Percentiles rank a stretch among this genome's conserved stretches.
Conservation (phyloP, 2,329 filamentous ascomycete species). For the Mycocentrospora acerina region DNA sequence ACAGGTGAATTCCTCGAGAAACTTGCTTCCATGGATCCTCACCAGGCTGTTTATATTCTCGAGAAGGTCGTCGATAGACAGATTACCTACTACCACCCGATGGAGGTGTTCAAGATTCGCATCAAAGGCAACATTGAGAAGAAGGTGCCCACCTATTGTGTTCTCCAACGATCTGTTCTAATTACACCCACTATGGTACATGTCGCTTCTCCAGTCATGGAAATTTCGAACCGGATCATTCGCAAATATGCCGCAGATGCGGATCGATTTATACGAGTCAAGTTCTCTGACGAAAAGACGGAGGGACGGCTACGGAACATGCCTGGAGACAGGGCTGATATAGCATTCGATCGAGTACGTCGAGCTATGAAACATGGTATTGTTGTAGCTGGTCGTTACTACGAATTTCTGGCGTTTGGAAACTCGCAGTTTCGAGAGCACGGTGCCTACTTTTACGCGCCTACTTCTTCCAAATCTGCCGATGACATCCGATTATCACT, state of each 20-base stretch:
- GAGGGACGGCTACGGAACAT: conserved; percentile 43
- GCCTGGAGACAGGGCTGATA: conserved; percentile 43
- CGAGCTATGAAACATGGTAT: conserved; percentile 77
- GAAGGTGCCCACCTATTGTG: conserved; percentile 70
- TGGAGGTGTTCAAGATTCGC: conserved; percentile 66
- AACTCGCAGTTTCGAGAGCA: conserved; percentile 94
- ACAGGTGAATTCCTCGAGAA: conserved; percentile 64
- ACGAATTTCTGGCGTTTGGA: conserved; percentile 89
- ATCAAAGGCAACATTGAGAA: conserved; percentile 21
- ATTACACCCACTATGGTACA: conserved; percentile 84
- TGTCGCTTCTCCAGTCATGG: conserved; percentile 74
- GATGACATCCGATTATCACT: conserved; percentile 81
- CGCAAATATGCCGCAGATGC: conserved; percentile 67
- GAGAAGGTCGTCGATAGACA: conserved; percentile 72
- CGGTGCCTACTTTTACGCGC: conserved; percentile 89
- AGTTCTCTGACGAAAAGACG: conserved; percentile 80
- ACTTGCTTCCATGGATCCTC: conserved; percentile 55
- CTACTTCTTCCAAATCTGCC: conserved; percentile 66
- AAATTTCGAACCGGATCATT: conserved; percentile 85
- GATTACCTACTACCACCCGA: conserved; percentile 65
- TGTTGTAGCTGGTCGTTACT: conserved; percentile 75
- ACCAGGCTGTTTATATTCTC: conserved; percentile 65
- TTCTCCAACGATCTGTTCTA: conserved; percentile 71
- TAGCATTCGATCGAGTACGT: conserved; percentile 73
- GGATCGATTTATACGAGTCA: conserved; percentile 84